Base-by-base conservation (phyloP, 768 basidiomycete species). In the Phaeotremella fagi region DNA sequence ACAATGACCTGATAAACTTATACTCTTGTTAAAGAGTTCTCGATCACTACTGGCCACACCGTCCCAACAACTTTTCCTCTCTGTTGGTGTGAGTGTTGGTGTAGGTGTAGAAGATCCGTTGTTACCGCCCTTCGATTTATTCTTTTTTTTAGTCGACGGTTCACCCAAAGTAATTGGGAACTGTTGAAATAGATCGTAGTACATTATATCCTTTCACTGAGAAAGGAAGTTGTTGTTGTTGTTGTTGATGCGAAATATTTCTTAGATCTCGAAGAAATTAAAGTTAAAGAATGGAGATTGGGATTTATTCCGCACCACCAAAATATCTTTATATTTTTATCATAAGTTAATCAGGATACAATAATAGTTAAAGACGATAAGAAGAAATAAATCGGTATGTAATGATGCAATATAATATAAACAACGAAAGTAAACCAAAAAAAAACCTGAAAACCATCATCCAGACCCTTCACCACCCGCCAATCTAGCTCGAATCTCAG, bases 131-230 rank as follows among this genome's bases (percentile, higher is more conserved):
- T 72, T 72, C 9, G 61, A 63, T 48, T 68, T 68, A 16, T 48
- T 42, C 26, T 58, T 62, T 16, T 60, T 48, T 45, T 59, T 60
- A 16, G 41, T 50, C 5, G 25, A 33, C n/a, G 46, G 52, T 26
- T 48, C 46, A 3, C 54, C 37, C 1, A 36, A 37, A 1, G 26
- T 26, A 12, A 60, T 4, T 2, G 70, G 68, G 56, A 67, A 72
- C 24, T 67, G 70, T 2, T 67, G 41, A 45, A 54, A 67, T 2
- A 72, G 63, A 55, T 72, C 67, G 43, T 61, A 67, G 43, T 67
- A 70, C 68, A 70, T 70, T n/a, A n/a, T n/a, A n/a, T n/a, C n/a
- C n/a, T n/a, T n/a, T n/a, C n/a, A n/a, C n/a, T n/a, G n/a, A n/a
- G n/a, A n/a, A n/a, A n/a, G n/a, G n/a, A n/a, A n/a, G n/a, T n/a